Base-by-base conservation (phyloP, 495 filamentous ascomycete genomes). In the Neurospora hispaniola region DNA sequence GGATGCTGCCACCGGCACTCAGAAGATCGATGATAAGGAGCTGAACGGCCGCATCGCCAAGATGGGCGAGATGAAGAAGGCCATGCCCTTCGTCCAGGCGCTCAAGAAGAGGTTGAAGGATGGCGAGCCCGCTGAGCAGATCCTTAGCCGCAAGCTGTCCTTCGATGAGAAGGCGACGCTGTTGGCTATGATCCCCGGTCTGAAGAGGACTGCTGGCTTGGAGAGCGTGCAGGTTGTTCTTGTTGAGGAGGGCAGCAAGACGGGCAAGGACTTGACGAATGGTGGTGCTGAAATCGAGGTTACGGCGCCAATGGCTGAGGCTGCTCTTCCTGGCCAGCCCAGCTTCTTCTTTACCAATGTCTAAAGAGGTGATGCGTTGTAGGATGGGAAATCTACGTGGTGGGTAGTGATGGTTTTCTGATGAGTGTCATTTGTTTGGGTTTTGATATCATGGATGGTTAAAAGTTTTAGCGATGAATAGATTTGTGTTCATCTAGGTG, bases 1-100 rank as follows among this genome's bases (percentile, higher is more conserved):
- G 81, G 80, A 87, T 70, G 74, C 79, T 27, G 76, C 59, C 23
- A 78, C 80, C 69, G 78, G 79, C 66, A 75, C 75, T 20, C 82
- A 88, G 42, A 87, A 78, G 73, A 74, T 93, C 73, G 89, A 96
- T 74, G 93, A 97, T 78, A 96, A 96, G 84, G 88, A 87, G 71
- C 83, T 98, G 23, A 92, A 88, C 76, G 87, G 87, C 70, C 88
- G 90, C 77, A 87, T 95, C 27, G 88, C 86, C 76, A 94, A 94
- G 83, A 88, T 96, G 78, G 81, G 81, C 66, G 95, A 98, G 82
- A 93, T 92, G 88, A 99, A 99, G 88, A 93, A 95, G 82, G 95
- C 93, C 38, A 98, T 98, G 96, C 96, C 96, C 6, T 99, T 98
- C 78, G 89, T 98, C 5, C 94, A 98, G 81, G 82, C 78, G 2